Evolutionary conservation across 345 rosid genomes (phyloP).

Genomic region (Fremontodendron californicum): DNA sequence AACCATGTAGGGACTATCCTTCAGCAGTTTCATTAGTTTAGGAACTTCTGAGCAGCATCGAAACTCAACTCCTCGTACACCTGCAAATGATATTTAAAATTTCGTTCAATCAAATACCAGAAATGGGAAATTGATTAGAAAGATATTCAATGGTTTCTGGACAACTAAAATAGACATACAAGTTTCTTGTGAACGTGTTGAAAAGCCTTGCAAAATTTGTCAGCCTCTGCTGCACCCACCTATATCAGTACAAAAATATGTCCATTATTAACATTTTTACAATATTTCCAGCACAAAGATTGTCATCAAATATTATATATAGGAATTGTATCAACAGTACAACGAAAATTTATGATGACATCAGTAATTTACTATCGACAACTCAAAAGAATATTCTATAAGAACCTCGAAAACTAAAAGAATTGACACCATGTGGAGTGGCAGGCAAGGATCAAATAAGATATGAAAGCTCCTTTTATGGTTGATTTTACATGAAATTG

Average conservation of each 20-base stretch:
- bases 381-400: background rate
- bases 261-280: background rate
- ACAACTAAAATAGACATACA: conserved; percentile 33
- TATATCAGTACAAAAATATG: conserved; percentile 19
- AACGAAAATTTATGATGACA: background rate
- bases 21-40: conserved; percentile 21
- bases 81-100: conserved; percentile 26
- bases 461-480: background rate
- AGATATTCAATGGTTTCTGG: background rate
- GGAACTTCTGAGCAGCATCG: conserved; percentile 52
- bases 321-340: background rate
- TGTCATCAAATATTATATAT: background rate
- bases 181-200: conserved; percentile 73
- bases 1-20: conserved; percentile 10
- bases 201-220: conserved; percentile 71
- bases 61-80: conserved; percentile 59
- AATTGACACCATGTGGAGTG: background rate
- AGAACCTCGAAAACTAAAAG: background rate
- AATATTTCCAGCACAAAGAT: background rate
- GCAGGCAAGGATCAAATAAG: background rate
- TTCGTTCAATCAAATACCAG: conserved; percentile 8
- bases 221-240: conserved; percentile 71
- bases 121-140: background rate
- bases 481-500: background rate
- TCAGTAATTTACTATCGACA: background rate